phyloP scores from a whole-genome alignment of 495 filamentous ascomycete genomes.

The Penicillium desertorum region DNA sequence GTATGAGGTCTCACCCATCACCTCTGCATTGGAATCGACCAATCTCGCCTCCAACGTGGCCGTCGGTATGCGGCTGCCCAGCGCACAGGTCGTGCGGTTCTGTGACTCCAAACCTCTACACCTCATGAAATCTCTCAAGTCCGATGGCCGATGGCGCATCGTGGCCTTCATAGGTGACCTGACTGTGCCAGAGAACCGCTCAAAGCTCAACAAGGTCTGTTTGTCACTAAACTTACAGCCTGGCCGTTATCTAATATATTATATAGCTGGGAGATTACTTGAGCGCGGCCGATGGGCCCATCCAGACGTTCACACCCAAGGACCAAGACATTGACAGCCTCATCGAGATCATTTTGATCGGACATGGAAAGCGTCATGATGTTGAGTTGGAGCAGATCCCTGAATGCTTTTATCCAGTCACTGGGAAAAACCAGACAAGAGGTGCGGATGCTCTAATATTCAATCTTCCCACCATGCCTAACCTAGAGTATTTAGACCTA shows the following conservation, averaged over 20 bases:
- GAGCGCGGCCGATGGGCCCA: slow-evolving; percentile 34
- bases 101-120: slow-evolving; percentile 60
- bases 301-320: slow-evolving; percentile 46
- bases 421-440: slow-evolving; percentile 59
- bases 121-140: slow-evolving; percentile 45
- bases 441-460: slow-evolving; percentile 35
- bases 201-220: slow-evolving; percentile 47
- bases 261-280: slow-evolving; percentile 42
- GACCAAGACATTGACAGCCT: slow-evolving; percentile 53
- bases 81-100: slow-evolving; percentile 59
- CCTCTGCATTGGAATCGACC: slow-evolving; percentile 29
- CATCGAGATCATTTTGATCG: slow-evolving; percentile 60
- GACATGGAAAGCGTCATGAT: slow-evolving; percentile 50
- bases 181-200: slow-evolving; percentile 31
- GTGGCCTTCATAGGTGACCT: slow-evolving; percentile 58
- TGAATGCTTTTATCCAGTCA: slow-evolving; percentile 55
- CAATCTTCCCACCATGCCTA: not conserved
- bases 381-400: slow-evolving; percentile 62
- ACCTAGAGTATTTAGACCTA: slow-evolving; percentile 41
- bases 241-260: not conserved
- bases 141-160: slow-evolving; percentile 63
- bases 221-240: not conserved
- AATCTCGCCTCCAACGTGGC: slow-evolving; percentile 47
- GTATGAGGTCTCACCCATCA: slow-evolving; percentile 55
- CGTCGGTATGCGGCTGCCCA: slow-evolving; percentile 58